Evolutionary conservation across 345 rosid genomes (phyloP).

Genomic region (Acer saccharum): DNA sequence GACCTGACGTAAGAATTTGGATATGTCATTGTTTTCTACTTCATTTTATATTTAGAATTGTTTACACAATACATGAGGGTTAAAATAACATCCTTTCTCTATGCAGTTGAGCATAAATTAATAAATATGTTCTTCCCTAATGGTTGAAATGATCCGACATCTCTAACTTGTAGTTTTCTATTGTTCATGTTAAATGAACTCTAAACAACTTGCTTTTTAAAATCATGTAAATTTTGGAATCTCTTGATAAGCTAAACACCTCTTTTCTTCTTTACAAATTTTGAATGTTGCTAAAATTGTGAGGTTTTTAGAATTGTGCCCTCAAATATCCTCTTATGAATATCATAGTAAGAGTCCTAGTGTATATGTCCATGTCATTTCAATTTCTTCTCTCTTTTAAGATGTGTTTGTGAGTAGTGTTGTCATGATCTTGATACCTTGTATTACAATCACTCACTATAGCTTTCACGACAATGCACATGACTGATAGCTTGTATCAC

Average conservation of each 20-base stretch:
- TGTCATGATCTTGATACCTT: too few species aligned
- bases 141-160: neutral
- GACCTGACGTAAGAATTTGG: conserved; percentile 72
- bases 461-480: too few species aligned
- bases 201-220: neutral
- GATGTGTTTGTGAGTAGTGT: too few species aligned
- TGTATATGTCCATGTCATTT: too few species aligned
- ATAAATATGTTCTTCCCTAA: neutral
- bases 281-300: neutral
- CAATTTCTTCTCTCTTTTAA: too few species aligned
- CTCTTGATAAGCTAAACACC: neutral
- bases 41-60: neutral
- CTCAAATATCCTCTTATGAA: too few species aligned
- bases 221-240: neutral
- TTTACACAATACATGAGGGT: neutral
- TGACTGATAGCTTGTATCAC: too few species aligned
- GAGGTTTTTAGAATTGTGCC: neutral
- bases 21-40: neutral
- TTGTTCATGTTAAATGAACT: neutral
- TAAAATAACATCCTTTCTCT: neutral
- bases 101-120: neutral
- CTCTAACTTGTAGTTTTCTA: neutral
- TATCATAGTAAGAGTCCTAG: too few species aligned
- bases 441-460: too few species aligned
- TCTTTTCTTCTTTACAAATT: neutral